Evolutionary conservation across 768 basidiomycete genomes (phyloP).

Genomic region (Termitomyces sp.): DNA sequence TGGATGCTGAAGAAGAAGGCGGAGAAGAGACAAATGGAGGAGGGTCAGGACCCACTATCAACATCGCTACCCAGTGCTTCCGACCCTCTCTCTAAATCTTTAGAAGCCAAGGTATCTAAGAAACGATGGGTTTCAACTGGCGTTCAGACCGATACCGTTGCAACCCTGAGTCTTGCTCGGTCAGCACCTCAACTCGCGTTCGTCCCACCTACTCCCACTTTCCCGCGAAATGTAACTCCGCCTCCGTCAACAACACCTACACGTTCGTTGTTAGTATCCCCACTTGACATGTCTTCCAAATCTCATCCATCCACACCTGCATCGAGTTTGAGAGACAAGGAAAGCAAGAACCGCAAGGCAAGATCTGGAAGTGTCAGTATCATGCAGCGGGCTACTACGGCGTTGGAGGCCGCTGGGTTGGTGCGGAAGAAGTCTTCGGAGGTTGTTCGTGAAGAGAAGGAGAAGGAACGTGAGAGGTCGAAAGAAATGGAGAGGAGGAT

Average conservation of each 20-base stretch:
- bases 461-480: conserved; percentile 40
- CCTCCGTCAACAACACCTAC: conserved; percentile 43
- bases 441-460: conserved; percentile 59
- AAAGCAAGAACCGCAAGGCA: conserved; percentile 58
- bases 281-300: conserved; percentile 49
- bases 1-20: conserved; percentile 91
- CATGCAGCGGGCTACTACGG: conserved; percentile 93
- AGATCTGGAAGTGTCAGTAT: conserved; percentile 91
- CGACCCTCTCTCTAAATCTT: conserved; percentile 6
- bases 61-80: conserved; percentile 3
- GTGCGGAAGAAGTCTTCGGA: conserved; percentile 81
- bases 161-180: conserved; percentile 24
- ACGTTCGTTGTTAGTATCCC: conserved; percentile 51
- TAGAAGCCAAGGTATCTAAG: conserved; percentile 23
- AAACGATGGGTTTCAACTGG: conserved; percentile 27
- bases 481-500: conserved; percentile 38
- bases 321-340: conserved; percentile 53
- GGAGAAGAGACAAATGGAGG: conserved; percentile 47
- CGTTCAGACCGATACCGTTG: conserved; percentile 41
- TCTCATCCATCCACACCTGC: conserved; percentile 71
- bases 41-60: conserved; percentile 13
- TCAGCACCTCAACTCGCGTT: conserved; percentile 62
- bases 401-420: conserved; percentile 78
- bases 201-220: conserved; percentile 74
- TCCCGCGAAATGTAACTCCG: conserved; percentile 44